Conservation (phyloP, 2,329 filamentous ascomycete species). For the Penicillium psychrosexuale region DNA sequence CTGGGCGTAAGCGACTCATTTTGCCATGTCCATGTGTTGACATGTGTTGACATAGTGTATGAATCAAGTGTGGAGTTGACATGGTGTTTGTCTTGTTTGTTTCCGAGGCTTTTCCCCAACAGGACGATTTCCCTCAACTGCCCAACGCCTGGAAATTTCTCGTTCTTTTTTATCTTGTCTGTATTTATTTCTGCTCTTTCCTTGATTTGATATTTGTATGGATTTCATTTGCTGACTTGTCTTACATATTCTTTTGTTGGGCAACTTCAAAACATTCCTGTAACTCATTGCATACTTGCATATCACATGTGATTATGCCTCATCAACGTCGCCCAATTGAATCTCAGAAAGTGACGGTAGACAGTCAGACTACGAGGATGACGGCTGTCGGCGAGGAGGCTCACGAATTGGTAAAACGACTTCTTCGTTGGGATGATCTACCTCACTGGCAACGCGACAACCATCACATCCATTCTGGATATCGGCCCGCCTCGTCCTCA, state of each 20-base stretch:
- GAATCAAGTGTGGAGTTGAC: conserved; percentile 3
- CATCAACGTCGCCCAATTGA: conserved; percentile 34
- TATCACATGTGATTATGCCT: conserved; percentile 28
- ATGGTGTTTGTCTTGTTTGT: conserved; percentile 21
- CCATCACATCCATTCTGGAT: conserved; percentile 65
- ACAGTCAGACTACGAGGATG: conserved; percentile 24
- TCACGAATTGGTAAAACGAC: conserved; percentile 29
- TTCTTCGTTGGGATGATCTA: conserved; percentile 52
- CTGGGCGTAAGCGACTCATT: conserved; percentile 62
- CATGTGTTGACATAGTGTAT: background rate
- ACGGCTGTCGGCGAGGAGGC: conserved; percentile 24
- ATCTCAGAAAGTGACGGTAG: conserved; percentile 3
- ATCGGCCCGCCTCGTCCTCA: conserved; percentile 62
- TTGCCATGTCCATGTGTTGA: conserved; percentile 12
- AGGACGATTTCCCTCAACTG: conserved; percentile 22
- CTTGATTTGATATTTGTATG: background rate
- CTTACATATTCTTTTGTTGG: conserved; percentile 14
- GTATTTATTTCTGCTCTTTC: conserved; percentile 1
- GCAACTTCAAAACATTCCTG: conserved; percentile 10
- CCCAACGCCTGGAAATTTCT: conserved; percentile 15
- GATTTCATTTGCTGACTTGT: conserved; percentile 10
- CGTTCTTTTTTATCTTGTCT: background rate
- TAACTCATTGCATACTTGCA: conserved; percentile 15
- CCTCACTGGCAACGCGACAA: conserved; percentile 62
- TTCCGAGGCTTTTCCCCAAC: conserved; percentile 22